These are phyloP conservation scores for Nannizzia gypsea DNA, from an alignment of 2,329 filamentous ascomycete genomes.

Conservation along the genomic window DNA sequence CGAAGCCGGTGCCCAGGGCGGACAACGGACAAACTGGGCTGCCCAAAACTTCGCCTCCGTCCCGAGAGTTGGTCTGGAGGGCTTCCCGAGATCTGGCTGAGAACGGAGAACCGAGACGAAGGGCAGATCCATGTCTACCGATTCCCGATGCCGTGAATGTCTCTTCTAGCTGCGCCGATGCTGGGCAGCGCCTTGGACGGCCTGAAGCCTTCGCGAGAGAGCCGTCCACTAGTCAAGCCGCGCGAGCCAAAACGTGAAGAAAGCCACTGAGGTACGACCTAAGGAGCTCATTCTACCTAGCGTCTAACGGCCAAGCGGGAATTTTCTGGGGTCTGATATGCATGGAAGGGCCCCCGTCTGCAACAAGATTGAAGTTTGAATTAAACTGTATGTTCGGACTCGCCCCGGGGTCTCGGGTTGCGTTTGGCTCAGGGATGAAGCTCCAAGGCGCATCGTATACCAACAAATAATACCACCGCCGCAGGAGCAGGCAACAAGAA, in stretches of 20 bases:
- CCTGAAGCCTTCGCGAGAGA: not conserved
- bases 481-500: not conserved
- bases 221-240: not conserved
- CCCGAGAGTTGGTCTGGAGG: no score
- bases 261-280: not conserved
- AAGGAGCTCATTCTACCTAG: not conserved
- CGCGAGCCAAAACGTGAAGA: not conserved
- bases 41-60: not conserved
- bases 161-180: not conserved
- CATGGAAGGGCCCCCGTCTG: no score
- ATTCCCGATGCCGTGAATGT: not conserved
- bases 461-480: not conserved
- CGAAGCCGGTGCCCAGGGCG: not conserved
- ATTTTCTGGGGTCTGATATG: not conserved
- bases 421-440: not conserved
- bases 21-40: not conserved
- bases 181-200: slow-evolving; percentile 2
- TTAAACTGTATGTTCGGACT: not conserved
- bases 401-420: not conserved
- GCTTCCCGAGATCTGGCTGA: not conserved
- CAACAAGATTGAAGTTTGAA: not conserved
- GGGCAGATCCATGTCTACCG: not conserved
- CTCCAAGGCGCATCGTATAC: not conserved
- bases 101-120: not conserved
- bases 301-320: not conserved